Percentiles rank a stretch among this genome's conserved stretches.
Evolutionary conservation across 176 grass and related monocot species (phyloP).

Genomic region (Raddia guianensis): DNA sequence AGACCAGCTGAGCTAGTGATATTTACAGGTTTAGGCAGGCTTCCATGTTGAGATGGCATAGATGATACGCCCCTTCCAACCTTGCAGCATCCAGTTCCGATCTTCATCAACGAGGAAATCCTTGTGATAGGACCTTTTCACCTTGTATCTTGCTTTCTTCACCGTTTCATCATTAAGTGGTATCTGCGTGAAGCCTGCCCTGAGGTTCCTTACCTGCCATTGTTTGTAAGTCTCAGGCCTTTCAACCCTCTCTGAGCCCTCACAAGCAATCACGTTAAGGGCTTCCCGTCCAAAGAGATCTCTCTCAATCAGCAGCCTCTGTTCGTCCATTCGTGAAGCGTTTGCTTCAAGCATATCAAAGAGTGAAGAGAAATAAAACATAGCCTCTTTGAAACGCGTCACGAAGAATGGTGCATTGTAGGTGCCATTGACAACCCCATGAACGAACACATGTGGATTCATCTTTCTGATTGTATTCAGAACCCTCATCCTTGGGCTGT

Average conservation of each 20-base stretch:
- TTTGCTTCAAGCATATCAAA: slow-evolving; percentile 53
- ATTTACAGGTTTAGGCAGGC: slow-evolving; percentile 25
- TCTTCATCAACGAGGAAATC: slow-evolving; percentile 59
- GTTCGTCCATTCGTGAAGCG: slow-evolving; percentile 19
- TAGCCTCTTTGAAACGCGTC: slow-evolving; percentile 52
- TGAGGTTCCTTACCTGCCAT: slow-evolving; percentile 53
- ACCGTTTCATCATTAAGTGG: slow-evolving; percentile 36
- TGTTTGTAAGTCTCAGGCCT: slow-evolving; percentile 58
- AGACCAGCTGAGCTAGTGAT: background rate
- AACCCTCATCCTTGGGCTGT: slow-evolving; percentile 52
- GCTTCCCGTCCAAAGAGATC: slow-evolving; percentile 44
- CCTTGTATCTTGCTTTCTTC: slow-evolving; percentile 50
- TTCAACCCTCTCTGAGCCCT: slow-evolving; percentile 51
- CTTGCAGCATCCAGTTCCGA: slow-evolving; percentile 54
- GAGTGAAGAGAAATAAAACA: slow-evolving; percentile 45
- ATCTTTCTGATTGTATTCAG: slow-evolving; percentile 50
- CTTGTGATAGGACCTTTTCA: slow-evolving; percentile 42
- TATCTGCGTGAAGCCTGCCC: slow-evolving; percentile 47
- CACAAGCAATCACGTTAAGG: slow-evolving; percentile 53
- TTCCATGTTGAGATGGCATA: slow-evolving; percentile 48
- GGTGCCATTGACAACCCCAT: slow-evolving; percentile 48
- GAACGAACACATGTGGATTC: slow-evolving; percentile 46
- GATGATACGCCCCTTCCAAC: slow-evolving; percentile 56
- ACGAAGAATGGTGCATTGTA: slow-evolving; percentile 55
- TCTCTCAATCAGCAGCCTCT: slow-evolving; percentile 40